Percentiles rank a stretch among this genome's conserved stretches.
phyloP scores from a whole-genome alignment of 2,329 filamentous ascomycete species.

The Clarireedia homoeocarpa region DNA sequence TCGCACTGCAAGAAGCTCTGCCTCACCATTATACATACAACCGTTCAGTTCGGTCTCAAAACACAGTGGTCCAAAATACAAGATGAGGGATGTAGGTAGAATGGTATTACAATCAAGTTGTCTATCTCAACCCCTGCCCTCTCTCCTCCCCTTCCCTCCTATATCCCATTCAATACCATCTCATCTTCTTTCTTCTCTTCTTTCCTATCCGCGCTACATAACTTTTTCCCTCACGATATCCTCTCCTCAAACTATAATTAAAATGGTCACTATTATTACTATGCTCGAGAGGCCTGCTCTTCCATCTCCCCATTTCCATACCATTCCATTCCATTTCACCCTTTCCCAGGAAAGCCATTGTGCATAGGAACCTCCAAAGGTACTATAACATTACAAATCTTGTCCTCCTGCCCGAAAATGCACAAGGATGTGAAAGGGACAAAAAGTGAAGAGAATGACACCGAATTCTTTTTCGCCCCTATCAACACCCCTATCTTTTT shows the following conservation, averaged over 20 bases:
- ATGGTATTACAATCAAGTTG: not conserved
- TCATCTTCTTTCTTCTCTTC: not conserved
- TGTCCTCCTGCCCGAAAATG: not conserved
- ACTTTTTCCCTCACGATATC: not conserved
- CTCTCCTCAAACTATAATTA: not conserved
- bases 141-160: too few species aligned
- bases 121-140: not conserved
- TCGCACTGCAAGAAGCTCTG: too few species aligned
- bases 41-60: too few species aligned
- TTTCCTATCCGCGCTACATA: not conserved
- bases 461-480: not conserved
- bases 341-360: not conserved
- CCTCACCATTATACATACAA: too few species aligned
- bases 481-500: constrained; percentile 1
- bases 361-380: not conserved
- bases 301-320: not conserved
- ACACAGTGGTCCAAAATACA: too few species aligned
- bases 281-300: not conserved
- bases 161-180: not conserved
- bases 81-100: not conserved
- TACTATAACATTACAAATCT: not conserved
- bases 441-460: not conserved
- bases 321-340: not conserved
- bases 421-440: not conserved
- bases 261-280: not conserved